Base-by-base conservation (phyloP, 2,329 filamentous ascomycete genomes). In the Alternaria angustiovoidea region DNA sequence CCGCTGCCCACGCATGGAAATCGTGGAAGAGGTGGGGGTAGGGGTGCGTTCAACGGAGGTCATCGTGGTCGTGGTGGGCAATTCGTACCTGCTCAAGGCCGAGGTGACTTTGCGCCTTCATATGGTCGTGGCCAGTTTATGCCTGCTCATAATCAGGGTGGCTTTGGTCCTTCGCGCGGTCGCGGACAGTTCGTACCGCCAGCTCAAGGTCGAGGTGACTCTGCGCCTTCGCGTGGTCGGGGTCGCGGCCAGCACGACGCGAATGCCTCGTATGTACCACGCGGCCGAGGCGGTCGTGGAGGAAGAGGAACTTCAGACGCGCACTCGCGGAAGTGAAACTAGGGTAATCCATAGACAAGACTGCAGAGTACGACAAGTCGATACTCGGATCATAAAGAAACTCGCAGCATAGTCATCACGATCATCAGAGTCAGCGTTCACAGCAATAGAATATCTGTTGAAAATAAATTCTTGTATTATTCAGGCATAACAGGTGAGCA, bases 1-100 rank as follows among this genome's bases (percentile, higher is more conserved):
- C 59, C 57, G n/a, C 20, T 49, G 9, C 41, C 16, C 9, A 14
- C 9, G 12, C 51, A 55, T 28, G 42, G 38, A 5, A 18, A 42
- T 22, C 22, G 43, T 20, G 38, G 59, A 8, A 44, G 30, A n/a
- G 54, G 54, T 20, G 34, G 30, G 26, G 53, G 46, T 30, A 48
- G 58, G 51, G 53, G 20, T n/a, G 26, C 39, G 6, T 52, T 52
- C 30, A 36, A 52, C 20, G 22, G 30, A 7, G 32, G 34, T 32
- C 42, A 42, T 24, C 54, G 42, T 16, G 54, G 54, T 4, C 54
- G 47, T 20, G 54, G 47, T 7, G 34, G 22, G 39, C 20, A 24
- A 11, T 22, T 42, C 20, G 20, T 24, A 16, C 39, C 39, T n/a
- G 30, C 5, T n/a, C 46, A 26, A 22, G 46, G 20, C 8, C 46